Evolutionary conservation across 352 stramenopile species (phyloP).

Genomic region (Aphanomyces astaci): DNA sequence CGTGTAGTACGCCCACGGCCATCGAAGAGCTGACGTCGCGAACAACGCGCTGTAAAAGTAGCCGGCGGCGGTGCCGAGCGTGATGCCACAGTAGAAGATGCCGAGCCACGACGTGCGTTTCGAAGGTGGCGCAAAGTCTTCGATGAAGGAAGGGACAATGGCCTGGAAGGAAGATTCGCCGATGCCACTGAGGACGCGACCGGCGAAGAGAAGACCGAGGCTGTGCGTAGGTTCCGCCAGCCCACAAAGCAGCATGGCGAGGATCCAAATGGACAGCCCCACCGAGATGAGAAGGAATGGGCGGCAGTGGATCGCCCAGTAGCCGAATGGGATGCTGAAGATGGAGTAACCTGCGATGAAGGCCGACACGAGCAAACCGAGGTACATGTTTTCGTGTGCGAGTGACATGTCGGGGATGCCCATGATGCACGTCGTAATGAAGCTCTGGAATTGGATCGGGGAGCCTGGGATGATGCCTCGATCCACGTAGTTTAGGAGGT

Average conservation of each 20-base stretch:
- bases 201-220: slow-evolving; percentile 87
- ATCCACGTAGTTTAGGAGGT: slow-evolving; percentile 92
- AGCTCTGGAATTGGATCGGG: slow-evolving; percentile 86
- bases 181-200: slow-evolving; percentile 79
- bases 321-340: slow-evolving; percentile 84
- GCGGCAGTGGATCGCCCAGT: slow-evolving; percentile 76
- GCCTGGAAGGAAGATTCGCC: slow-evolving; percentile 89
- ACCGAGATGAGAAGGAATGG: slow-evolving; percentile 87
- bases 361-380: slow-evolving; percentile 82
- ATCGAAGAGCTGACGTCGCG: slow-evolving; percentile 47
- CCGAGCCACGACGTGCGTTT: slow-evolving; percentile 83
- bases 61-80: slow-evolving; percentile 81
- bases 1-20: slow-evolving; percentile 79
- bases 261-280: slow-evolving; percentile 84
- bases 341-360: slow-evolving; percentile 93
- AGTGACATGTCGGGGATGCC: slow-evolving; percentile 39
- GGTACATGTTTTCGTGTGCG: slow-evolving; percentile 31
- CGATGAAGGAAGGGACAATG: slow-evolving; percentile 89
- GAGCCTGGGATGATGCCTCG: slow-evolving; percentile 91
- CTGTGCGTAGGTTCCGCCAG: slow-evolving; percentile 59
- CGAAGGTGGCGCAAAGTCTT: slow-evolving; percentile 61
- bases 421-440: slow-evolving; percentile 65
- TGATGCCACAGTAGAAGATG: slow-evolving; percentile 89
- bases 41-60: slow-evolving; percentile 85
- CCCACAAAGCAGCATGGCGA: slow-evolving; percentile 83